These are phyloP conservation scores for Fraxinus americana DNA, from an alignment of 257 asterid genomes.

Conservation along the genomic window DNA sequence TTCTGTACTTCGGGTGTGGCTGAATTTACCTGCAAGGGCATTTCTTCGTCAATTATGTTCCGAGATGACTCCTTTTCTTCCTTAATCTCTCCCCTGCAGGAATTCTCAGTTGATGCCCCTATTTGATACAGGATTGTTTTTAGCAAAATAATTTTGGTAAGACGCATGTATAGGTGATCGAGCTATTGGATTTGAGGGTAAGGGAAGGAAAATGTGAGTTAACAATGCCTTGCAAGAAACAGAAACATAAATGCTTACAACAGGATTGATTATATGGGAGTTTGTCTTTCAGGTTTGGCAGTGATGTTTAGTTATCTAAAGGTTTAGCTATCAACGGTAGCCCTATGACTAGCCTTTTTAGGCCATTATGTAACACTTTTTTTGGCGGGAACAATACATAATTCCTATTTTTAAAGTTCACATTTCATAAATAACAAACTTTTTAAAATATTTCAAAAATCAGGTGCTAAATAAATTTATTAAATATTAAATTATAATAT, in stretches of 20 bases:
- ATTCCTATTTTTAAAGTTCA: no score
- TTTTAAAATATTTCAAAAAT: no score
- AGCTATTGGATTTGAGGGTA: constrained; percentile 36
- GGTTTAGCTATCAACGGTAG: background rate
- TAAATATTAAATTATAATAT: no score
- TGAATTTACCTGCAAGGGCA: constrained; percentile 52
- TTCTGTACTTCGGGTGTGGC: constrained; percentile 58
- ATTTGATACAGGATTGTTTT: background rate
- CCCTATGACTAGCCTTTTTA: no score
- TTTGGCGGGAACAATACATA: no score
- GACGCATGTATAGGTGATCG: constrained; percentile 35
- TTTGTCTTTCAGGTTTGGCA: constrained; percentile 27
- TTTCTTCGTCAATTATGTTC: constrained; percentile 37
- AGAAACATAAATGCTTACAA: constrained; percentile 24
- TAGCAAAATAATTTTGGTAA: background rate
- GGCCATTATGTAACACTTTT: no score
- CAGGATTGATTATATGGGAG: constrained; percentile 18
- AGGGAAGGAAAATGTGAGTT: constrained; percentile 31
- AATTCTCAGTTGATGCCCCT: background rate
- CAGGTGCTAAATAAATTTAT: no score
- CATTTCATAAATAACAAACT: no score
- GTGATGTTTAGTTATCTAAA: constrained; percentile 8
- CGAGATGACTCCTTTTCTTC: constrained; percentile 41
- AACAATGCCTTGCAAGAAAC: constrained; percentile 63
- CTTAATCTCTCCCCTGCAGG: constrained; percentile 53